phyloP scores from a whole-genome alignment of 2,329 filamentous ascomycete species.

The Hypoxylon sp. region DNA sequence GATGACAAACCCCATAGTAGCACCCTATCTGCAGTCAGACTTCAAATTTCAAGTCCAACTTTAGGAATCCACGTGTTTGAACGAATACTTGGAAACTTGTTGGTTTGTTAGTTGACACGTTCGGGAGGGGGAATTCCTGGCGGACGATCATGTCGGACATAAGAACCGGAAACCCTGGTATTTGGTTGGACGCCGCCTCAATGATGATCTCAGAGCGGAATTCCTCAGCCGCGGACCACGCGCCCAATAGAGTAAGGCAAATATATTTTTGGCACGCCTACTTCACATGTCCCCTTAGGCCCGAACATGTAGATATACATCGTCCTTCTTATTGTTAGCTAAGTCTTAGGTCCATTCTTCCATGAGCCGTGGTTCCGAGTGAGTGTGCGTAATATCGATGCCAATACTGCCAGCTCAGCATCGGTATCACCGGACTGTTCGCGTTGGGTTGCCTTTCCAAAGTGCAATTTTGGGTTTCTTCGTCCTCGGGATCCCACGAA shows the following conservation, averaged over 20 bases:
- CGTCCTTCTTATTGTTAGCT: conserved; percentile 3
- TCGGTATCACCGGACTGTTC: conserved; percentile 38
- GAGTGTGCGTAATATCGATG: conserved; percentile 32
- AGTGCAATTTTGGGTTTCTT: conserved; percentile 25
- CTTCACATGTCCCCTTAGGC: conserved; percentile 7
- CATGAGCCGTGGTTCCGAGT: conserved; percentile 36
- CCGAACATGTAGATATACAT: conserved; percentile 26
- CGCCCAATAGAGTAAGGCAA: conserved; percentile 6
- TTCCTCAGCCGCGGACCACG: conserved; percentile 38
- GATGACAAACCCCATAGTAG: conserved; percentile 19
- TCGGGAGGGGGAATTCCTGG: neutral
- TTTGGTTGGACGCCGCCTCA: conserved; percentile 29
- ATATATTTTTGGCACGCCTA: conserved; percentile 39
- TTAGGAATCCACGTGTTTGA: conserved; percentile 9
- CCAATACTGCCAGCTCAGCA: conserved; percentile 41
- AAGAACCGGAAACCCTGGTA: conserved; percentile 5
- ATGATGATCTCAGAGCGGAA: conserved; percentile 19
- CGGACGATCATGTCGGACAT: conserved; percentile 15
- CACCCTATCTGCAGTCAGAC: conserved; percentile 26
- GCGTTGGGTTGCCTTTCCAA: conserved; percentile 18
- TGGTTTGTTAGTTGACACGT: conserved; percentile 8
- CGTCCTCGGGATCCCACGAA: conserved; percentile 5
- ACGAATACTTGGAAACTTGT: neutral
- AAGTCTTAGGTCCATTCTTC: conserved; percentile 2
- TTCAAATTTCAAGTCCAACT: conserved; percentile 15